Evolutionary conservation across 805 yeast genomes (phyloP), one percentile per base, ranked within the genome.

Genomic region (Metschnikowia continentalis): DNA sequence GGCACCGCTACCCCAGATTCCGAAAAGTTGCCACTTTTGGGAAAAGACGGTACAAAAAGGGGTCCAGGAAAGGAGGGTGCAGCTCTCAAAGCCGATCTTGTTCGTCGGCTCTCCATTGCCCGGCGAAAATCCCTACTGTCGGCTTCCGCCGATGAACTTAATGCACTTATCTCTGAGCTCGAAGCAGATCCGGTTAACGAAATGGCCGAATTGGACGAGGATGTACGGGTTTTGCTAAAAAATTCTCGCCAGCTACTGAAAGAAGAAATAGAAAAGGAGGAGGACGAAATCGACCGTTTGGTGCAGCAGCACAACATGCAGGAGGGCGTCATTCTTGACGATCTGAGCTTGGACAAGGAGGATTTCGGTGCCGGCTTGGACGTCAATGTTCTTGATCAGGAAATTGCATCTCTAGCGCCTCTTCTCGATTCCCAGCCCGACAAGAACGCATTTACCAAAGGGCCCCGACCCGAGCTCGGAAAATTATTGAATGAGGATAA

Each of bases 351-450:
- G 11, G 49, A 46, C 10, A 41, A 45, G 15, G 51, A 46, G 19
- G 53, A 45, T 1, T 46, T n/a, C 19, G 15, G 23, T 1, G 35
- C 10, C 35, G 60, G 54, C 35, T 42, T 60, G n/a, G 69, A 64
- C 47, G 56, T 70, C 45, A 57, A 65, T 15, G 63, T 61, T 6
- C 63, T 73, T 35, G 76, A 74, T 48, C 74, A 69, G 50, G 77
- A 73, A 52, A 66, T 74, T 20, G 75, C 74, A 14, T 62, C 70
- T 36, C 61, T 73, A 47, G 72, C 69, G 6, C 76, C 76, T 11
- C 62, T 71, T 47, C 68, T 72, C 32, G 68, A 67, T 54, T 73
- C 69, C 3, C 72, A 70, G 17, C 6, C 43, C 47, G 48, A 40
- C 30, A 50, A 52, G 35, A 32, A 17, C 22, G 19, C 37, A n/a